These are phyloP conservation scores for Monilinia laxa DNA, from an alignment of 2,329 filamentous ascomycete genomes.

Conservation along the genomic window DNA sequence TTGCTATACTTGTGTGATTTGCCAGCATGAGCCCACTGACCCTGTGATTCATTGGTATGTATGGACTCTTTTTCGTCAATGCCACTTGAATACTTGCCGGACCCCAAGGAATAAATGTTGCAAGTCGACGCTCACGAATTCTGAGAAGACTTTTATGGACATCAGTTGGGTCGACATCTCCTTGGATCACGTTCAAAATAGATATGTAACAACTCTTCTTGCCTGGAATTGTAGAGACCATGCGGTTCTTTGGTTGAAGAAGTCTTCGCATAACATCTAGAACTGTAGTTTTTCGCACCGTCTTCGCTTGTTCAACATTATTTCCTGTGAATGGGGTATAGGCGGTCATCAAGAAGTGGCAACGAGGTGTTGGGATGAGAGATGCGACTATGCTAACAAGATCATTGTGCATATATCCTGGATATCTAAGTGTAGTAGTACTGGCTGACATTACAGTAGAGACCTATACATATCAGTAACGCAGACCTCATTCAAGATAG, in stretches of 20 bases:
- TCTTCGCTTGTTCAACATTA: slow-evolving; percentile 95
- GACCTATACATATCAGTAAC: slow-evolving; percentile 51
- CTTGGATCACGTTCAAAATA: slow-evolving; percentile 98
- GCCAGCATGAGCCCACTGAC: slow-evolving; percentile 97
- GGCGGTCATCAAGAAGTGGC: slow-evolving; percentile 97
- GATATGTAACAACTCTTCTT: slow-evolving; percentile 99
- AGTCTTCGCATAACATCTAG: slow-evolving; percentile 95
- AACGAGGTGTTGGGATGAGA: slow-evolving; percentile 91
- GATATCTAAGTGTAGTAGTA: slow-evolving; percentile 93
- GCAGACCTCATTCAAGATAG: slow-evolving; percentile 23
- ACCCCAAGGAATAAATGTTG: slow-evolving; percentile 97
- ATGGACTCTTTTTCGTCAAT: slow-evolving; percentile 92
- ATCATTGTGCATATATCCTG: slow-evolving; percentile 99
- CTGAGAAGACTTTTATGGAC: slow-evolving; percentile 97
- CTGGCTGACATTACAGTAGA: slow-evolving; percentile 98
- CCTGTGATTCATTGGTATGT: slow-evolving; percentile 88
- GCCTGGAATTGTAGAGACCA: slow-evolving; percentile 93
- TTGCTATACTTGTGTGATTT: slow-evolving; percentile 96
- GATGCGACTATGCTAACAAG: slow-evolving; percentile 95
- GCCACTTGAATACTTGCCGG: slow-evolving; percentile 97
- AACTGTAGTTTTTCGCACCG: slow-evolving; percentile 95
- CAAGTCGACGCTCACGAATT: slow-evolving; percentile 89
- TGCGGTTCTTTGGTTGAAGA: slow-evolving; percentile 96
- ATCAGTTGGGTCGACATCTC: slow-evolving; percentile 95
- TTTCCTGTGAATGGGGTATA: slow-evolving; percentile 98